These are phyloP conservation scores for Paecilomyces fulvus DNA, from an alignment of 2,329 filamentous ascomycete genomes.

Conservation along the genomic window DNA sequence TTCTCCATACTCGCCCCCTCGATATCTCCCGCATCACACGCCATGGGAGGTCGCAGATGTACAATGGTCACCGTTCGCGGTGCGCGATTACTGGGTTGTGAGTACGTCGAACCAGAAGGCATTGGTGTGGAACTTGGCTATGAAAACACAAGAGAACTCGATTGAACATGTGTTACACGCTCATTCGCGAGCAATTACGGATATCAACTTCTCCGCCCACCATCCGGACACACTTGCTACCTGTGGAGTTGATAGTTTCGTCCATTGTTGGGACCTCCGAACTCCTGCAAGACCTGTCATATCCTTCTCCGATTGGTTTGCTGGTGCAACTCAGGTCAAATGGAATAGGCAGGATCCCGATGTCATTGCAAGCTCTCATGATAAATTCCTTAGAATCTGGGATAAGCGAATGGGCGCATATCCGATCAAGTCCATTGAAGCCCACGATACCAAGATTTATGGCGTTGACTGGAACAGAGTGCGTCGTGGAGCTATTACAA, in stretches of 20 bases:
- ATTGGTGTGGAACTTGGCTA: slow-evolving; percentile 83
- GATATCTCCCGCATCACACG: slow-evolving; percentile 74
- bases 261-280: slow-evolving; percentile 86
- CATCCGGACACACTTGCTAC: slow-evolving; percentile 84
- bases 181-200: slow-evolving; percentile 81
- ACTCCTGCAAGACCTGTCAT: slow-evolving; percentile 63
- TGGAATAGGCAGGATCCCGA: slow-evolving; percentile 84
- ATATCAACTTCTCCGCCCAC: slow-evolving; percentile 92
- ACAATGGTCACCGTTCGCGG: slow-evolving; percentile 91
- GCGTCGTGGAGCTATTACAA: slow-evolving; percentile 62
- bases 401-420: slow-evolving; percentile 71
- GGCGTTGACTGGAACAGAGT: slow-evolving; percentile 90
- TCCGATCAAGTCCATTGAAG: slow-evolving; percentile 74
- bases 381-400: slow-evolving; percentile 82
- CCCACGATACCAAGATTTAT: slow-evolving; percentile 89
- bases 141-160: slow-evolving; percentile 61
- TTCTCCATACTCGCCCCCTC: slow-evolving; percentile 76
- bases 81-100: slow-evolving; percentile 83
- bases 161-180: slow-evolving; percentile 85
- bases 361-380: slow-evolving; percentile 83
- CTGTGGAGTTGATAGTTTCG: slow-evolving; percentile 85
- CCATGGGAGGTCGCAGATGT: slow-evolving; percentile 96
- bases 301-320: slow-evolving; percentile 87
- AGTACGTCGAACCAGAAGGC: slow-evolving; percentile 93
- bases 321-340: slow-evolving; percentile 89